Percentiles rank a stretch among this genome's conserved stretches.
Conservation (phyloP, 2,329 filamentous ascomycete genomes). For the Pleoardoris graminearum region DNA sequence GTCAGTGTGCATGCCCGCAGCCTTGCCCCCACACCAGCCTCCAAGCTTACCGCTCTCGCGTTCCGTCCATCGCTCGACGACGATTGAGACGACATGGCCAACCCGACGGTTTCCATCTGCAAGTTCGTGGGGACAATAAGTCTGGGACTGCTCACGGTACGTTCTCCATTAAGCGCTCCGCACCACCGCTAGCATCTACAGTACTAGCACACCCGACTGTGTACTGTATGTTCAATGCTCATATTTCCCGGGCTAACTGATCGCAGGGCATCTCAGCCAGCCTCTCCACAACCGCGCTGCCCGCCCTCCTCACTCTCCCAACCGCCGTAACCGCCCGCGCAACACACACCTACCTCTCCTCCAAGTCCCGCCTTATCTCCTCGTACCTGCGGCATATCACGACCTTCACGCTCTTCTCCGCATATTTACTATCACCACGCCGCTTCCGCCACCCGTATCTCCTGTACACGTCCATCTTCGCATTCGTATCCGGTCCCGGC, state of each 20-base stretch:
- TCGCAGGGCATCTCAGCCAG: slow-evolving; percentile 84
- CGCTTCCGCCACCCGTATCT: slow-evolving; percentile 84
- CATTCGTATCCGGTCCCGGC: slow-evolving; percentile 51
- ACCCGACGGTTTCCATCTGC: slow-evolving; percentile 72
- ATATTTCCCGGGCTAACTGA: too few species aligned
- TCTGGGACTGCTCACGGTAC: slow-evolving; percentile 83
- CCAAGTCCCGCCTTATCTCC: slow-evolving; percentile 56
- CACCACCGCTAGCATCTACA: slow-evolving; percentile 10
- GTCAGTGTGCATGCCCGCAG: slow-evolving; percentile 22
- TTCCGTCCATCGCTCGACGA: slow-evolving; percentile 1
- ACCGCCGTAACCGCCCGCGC: slow-evolving; percentile 72
- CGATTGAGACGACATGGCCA: slow-evolving; percentile 55
- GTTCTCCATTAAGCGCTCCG: slow-evolving; percentile 40
- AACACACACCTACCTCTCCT: slow-evolving; percentile 61
- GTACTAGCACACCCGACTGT: too few species aligned
- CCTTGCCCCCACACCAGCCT: slow-evolving; percentile 5
- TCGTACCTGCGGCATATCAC: slow-evolving; percentile 70
- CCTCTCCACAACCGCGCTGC: slow-evolving; percentile 75
- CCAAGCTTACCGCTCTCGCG: slow-evolving; percentile 2
- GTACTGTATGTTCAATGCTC: too few species aligned
- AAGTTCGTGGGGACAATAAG: slow-evolving; percentile 94
- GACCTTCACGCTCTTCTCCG: slow-evolving; percentile 71
- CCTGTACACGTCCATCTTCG: slow-evolving; percentile 77
- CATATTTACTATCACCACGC: slow-evolving; percentile 75
- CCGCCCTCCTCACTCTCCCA: slow-evolving; percentile 78